These are phyloP conservation scores for Pseudonitzschia multiseries DNA, from an alignment of 108 stramenopile species.

Conservation along the genomic window DNA sequence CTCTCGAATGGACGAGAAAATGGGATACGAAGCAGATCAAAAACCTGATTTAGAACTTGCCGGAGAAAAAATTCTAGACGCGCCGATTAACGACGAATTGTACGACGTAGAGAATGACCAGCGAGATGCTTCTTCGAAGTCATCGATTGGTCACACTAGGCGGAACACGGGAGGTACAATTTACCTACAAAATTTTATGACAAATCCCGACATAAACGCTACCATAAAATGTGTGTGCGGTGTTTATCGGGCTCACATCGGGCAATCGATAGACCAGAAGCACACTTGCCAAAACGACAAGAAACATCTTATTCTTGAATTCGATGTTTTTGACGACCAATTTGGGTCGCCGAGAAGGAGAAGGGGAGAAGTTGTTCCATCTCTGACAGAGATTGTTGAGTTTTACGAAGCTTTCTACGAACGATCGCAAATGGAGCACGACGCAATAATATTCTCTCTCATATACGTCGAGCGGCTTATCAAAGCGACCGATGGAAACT, in stretches of 20 bases:
- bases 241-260: constrained; percentile 86
- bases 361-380: constrained; percentile 38
- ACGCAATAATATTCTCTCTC: constrained; percentile 93
- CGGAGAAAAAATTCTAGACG: constrained; percentile 11
- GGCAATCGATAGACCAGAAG: constrained; percentile 8
- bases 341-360: background rate
- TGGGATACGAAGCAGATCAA: background rate
- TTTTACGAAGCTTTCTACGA: constrained; percentile 84
- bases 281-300: background rate
- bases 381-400: constrained; percentile 56
- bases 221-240: constrained; percentile 94
- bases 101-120: background rate
- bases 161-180: constrained; percentile 95
- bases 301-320: background rate
- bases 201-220: constrained; percentile 90
- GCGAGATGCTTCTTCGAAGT: background rate
- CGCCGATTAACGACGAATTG: background rate
- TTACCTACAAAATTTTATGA: constrained; percentile 81
- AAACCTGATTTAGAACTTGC: background rate
- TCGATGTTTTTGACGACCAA: constrained; percentile 13
- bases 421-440: constrained; percentile 89
- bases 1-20: background rate
- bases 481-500: constrained; percentile 77
- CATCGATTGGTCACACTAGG: constrained; percentile 30
- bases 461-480: constrained; percentile 96